Conservation (phyloP, 495 filamentous ascomycete genomes). For the Aspergillus indologenus region DNA sequence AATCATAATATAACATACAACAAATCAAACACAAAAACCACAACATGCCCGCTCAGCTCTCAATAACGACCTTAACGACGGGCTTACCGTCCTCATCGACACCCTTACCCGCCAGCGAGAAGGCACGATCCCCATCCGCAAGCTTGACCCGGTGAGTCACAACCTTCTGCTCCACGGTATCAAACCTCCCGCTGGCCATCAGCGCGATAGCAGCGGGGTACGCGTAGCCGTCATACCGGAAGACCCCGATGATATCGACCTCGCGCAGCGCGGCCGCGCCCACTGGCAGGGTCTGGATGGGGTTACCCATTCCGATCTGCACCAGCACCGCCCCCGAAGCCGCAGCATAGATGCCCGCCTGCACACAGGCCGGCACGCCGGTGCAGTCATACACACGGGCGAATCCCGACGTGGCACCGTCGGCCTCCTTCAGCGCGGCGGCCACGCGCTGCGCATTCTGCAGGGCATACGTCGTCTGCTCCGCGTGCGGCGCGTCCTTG, state of each 20-base stretch:
- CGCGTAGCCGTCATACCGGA: conserved; percentile 78
- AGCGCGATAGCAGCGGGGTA: conserved; percentile 80
- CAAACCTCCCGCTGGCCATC: conserved; percentile 58
- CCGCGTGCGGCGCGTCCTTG: conserved; percentile 38
- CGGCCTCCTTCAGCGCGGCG: conserved; percentile 35
- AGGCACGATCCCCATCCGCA: conserved; percentile 64
- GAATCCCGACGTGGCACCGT: conserved; percentile 60
- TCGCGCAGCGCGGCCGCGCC: conserved; percentile 82
- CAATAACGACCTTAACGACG: conserved; percentile 85
- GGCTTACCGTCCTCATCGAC: conserved; percentile 73
- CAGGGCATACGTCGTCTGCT: conserved; percentile 40
- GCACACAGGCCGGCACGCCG: conserved; percentile 80
- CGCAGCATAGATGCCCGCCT: conserved; percentile 81
- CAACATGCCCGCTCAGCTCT: conserved; percentile 20
- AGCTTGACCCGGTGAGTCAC: conserved; percentile 77
- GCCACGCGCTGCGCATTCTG: conserved; percentile 43
- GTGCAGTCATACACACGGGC: conserved; percentile 88
- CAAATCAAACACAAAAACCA: background rate
- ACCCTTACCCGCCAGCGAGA: conserved; percentile 76
- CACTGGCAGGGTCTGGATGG: conserved; percentile 81
- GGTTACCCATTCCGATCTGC: conserved; percentile 92
- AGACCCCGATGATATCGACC: conserved; percentile 89
- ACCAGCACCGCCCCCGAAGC: conserved; percentile 76
- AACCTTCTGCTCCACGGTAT: conserved; percentile 52
- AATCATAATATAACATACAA: background rate